These are phyloP conservation scores for Mortierella sp. DNA, from an alignment of 371 early-diverging fungal species.

Conservation along the genomic window DNA sequence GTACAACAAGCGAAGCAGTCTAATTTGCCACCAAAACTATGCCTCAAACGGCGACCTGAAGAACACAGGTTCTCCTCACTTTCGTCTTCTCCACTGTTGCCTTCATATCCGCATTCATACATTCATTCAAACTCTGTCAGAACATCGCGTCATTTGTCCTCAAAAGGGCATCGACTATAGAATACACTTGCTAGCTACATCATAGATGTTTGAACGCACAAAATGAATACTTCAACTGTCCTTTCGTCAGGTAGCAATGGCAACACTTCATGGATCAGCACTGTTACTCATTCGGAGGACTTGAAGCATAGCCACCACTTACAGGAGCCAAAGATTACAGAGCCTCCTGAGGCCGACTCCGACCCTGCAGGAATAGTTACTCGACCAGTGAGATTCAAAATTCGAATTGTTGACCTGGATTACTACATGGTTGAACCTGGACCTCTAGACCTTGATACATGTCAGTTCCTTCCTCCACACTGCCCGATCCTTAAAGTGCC, in stretches of 20 bases:
- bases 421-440: constrained; percentile 71
- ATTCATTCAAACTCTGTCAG: neutral
- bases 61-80: too few relatives aligned
- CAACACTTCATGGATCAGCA: neutral
- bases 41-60: too few relatives aligned
- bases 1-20: neutral
- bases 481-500: constrained; percentile 70
- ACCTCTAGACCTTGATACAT: constrained; percentile 61
- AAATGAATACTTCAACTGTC: constrained; percentile 22
- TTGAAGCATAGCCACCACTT: neutral
- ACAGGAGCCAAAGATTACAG: neutral
- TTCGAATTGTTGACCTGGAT: constrained; percentile 78
- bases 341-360: neutral
- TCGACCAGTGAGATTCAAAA: constrained; percentile 37
- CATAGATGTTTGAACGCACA: neutral
- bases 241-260: neutral
- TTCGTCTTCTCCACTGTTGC: too few relatives aligned
- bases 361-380: neutral
- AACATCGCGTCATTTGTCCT: neutral
- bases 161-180: neutral
- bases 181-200: neutral
- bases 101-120: too few relatives aligned
- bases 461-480: constrained; percentile 56
- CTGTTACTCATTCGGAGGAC: neutral
- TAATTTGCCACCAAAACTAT: constrained; percentile 8